Base-by-base conservation (phyloP, 192 early-diverging fungal species). In the Haplosporangium gracile region DNA sequence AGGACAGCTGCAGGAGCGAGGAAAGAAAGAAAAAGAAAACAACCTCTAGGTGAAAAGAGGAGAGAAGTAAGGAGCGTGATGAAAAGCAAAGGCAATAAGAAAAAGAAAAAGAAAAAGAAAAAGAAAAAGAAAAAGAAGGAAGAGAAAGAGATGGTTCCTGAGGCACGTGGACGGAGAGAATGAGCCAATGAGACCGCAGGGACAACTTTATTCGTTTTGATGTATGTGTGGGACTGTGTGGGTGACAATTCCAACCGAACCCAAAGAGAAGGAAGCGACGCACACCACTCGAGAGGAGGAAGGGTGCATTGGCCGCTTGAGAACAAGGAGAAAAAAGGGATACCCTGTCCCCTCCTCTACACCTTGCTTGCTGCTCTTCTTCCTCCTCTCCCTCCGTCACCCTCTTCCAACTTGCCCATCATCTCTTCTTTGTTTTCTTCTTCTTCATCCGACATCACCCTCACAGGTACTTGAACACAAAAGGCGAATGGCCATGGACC, bases 361-460 rank as follows among this genome's bases (percentile, higher is more conserved):
- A 24, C 53, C 20, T 13, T 18, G 36, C 36, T 36, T 34, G 68
- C 20, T 11, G 16, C 55, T 24, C 51, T 45, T 13, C 32, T 13
- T 40, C 26, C 1, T 29, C 55, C 36, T 47, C 7, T 65, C 38
- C 40, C 32, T 38, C 76, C 8, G 9, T 26, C 53, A 45, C 4
- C 36, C 13, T 9, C 32, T 32, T 6, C 47, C 40, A 26, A 42
- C 63, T 72, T 40, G 36, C 36, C 39, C 34, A 40, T 70, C 40
- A 42, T 42, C 38, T 22, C 10, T 36, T 22, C 38, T 29, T 40
- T 40, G n/a, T 34, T 6, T 34, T 29, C 65, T 32, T 68, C 26
- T 29, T 42, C 70, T 29, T 76, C 74, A 76, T 26, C 75, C 38
- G 13, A 2, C 29, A 65, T 65, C 29, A 65, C 60, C 29, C n/a